Evolutionary conservation across 257 asterid genomes (phyloP), one percentile per base, ranked within the genome.

Genomic region (Penstemon davidsonii): DNA sequence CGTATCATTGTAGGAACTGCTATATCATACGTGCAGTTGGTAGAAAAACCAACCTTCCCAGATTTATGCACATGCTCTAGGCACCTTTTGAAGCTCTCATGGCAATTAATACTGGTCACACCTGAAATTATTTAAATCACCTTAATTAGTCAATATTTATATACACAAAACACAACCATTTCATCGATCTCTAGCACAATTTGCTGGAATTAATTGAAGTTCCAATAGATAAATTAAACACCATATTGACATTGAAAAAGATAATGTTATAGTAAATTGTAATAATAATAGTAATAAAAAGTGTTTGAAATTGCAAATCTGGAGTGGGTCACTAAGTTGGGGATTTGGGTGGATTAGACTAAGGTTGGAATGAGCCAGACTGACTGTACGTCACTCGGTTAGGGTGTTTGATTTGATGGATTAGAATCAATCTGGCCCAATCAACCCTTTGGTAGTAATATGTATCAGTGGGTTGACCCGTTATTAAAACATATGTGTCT

Each of bases 1-100:
- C 85, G 88, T 12, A 62, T 58, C 98, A 92, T 87, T 67, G 97
- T 90, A 60, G 97, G 96, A 69, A 92, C 88, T 10, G 88, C 93
- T 58, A 79, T 82, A 64, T 80, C 88, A 61, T 87, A 89, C 0
- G 93, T 84, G 55, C 98, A 92, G 47, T 71, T 74, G 47, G 77
- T 76, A 5, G 96, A 83, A 65, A 92, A 92, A 38, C 98, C 96
- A 6, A 46, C 71, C 79, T 88, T 92, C 67, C 98, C 93, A 2
- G 95, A 83, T 68, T 90, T 85, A 51, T 84, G 89, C 40, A 90
- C 96, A 76, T 78, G 81, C 80, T 71, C 83, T 73, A 90, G 84
- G 81, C 98, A 92, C 70, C 71, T 80, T 84, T 86, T 92, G 86
- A 90, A 92, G 75, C 90, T 86, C 82, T 85, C 86, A 37, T 92